Conservation (phyloP, 768 basidiomycete genomes). For the Lactifluus rugatus region DNA sequence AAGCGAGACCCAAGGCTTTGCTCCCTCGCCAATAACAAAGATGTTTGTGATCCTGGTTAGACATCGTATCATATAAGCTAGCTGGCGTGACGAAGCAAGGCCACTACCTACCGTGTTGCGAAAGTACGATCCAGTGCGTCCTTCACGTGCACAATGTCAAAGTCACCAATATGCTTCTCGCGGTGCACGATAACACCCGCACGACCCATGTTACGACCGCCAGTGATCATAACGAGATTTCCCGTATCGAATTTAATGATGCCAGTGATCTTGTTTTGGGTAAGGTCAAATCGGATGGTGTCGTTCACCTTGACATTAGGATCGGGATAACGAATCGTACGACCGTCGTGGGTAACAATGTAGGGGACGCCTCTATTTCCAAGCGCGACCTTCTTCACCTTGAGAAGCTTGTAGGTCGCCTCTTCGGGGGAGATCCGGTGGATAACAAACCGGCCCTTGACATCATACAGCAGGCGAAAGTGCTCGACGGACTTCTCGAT, state of each 20-base stretch:
- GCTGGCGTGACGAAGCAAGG: not conserved
- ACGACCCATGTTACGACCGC: conserved; percentile 99
- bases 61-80: not conserved
- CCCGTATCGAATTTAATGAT: conserved; percentile 95
- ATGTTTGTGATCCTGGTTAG: conserved; percentile 79
- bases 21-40: conserved; percentile 94
- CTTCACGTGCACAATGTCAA: conserved; percentile 97
- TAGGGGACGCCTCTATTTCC: conserved; percentile 92
- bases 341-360: conserved; percentile 97
- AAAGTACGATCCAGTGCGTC: conserved; percentile 93
- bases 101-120: conserved; percentile 75
- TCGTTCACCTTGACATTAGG: conserved; percentile 93
- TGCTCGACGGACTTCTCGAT: conserved; percentile 98
- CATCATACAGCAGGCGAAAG: conserved; percentile 98
- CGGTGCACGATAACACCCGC: conserved; percentile 92
- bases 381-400: conserved; percentile 85
- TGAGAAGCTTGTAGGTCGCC: conserved; percentile 91
- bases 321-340: conserved; percentile 99
- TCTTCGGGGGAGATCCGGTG: conserved; percentile 99
- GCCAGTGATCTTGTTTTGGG: conserved; percentile 87
- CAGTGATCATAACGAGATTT: conserved; percentile 95
- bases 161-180: conserved; percentile 96
- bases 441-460: conserved; percentile 99
- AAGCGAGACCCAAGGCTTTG: conserved; percentile 93
- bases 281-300: conserved; percentile 94